Base-by-base conservation (phyloP, 495 filamentous ascomycete genomes). In the Collariella sp. region DNA sequence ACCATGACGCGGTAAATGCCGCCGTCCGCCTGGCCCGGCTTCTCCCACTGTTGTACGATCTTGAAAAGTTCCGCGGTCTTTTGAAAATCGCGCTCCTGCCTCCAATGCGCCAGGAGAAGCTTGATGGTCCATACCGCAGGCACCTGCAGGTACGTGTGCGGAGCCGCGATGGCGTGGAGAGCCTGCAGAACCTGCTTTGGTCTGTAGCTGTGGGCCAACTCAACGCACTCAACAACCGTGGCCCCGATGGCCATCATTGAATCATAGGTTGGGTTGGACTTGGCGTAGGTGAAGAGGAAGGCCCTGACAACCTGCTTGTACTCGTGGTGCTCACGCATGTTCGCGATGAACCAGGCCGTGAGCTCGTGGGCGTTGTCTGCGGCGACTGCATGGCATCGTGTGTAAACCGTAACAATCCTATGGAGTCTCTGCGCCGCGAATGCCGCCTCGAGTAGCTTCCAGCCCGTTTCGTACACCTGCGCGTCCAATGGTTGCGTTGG, bases 1-100 rank as follows among this genome's bases (percentile, higher is more conserved):
- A 72, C 42, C 68, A 76, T 70, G 45, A 64, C 46, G 29, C 69
- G 64, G 45, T 70, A 74, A 15, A 70, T 35, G 29, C 46, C 53
- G 19, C 34, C 1, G 66, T 56, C 24, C 65, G 52, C 7, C 5
- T 22, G 7, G 71, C 47, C 15, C 46, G 52, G 29, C 65, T 43
- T 12, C 62, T 33, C 1, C 70, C 38, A 1, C 50, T 52, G 5
- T 10, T 42, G 23, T 7, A 65, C 35, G 26, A 46, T 23, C 5
- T 68, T 52, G 50, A 73, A 74, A 0, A 71, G 42, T 0, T 38
- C 55, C 49, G 67, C 58, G 7, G 60, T 39, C 33, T 58, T 46
- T 18, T 43, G 20, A 6, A 70, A 63, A 19, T 65, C 51, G 13
- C 62, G 7, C 24, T 64, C 36, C 5, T 54, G 55, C 45, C 22